Percentiles rank a stretch among this genome's conserved stretches.
These are phyloP conservation scores for Blastobotrys malaysiensis DNA, from an alignment of 1,139 yeast species.

Conservation along the genomic window DNA sequence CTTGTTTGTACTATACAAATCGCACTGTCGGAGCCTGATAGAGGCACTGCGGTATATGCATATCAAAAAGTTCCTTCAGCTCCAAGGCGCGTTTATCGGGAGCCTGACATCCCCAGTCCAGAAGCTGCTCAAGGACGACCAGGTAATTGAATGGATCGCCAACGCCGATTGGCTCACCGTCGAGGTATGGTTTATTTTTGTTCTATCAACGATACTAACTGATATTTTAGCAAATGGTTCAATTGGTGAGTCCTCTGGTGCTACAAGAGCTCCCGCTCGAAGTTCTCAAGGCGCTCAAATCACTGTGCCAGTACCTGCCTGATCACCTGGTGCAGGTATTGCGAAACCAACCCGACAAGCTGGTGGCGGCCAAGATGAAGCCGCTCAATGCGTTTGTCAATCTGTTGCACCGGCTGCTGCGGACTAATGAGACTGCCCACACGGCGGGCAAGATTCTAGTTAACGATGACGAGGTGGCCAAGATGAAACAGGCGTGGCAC, in stretches of 20 bases:
- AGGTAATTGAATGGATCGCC: slow-evolving; percentile 54
- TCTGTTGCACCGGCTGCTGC: slow-evolving; percentile 51
- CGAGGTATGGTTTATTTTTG: slow-evolving; percentile 34
- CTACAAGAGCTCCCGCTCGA: slow-evolving; percentile 55
- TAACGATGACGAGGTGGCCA: slow-evolving; percentile 42
- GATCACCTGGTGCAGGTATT: slow-evolving; percentile 24
- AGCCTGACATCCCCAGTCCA: slow-evolving; percentile 62
- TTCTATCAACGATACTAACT: neutral
- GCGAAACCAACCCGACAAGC: slow-evolving; percentile 46
- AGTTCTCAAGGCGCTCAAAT: slow-evolving; percentile 39
- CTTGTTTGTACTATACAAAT: slow-evolving; percentile 52
- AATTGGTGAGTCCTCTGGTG: slow-evolving; percentile 62
- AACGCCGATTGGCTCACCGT: slow-evolving; percentile 63
- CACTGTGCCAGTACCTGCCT: slow-evolving; percentile 30
- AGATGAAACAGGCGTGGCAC: slow-evolving; percentile 60
- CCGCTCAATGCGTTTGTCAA: slow-evolving; percentile 55
- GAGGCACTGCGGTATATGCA: slow-evolving; percentile 67
- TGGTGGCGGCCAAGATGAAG: slow-evolving; percentile 48
- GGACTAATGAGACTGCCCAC: slow-evolving; percentile 56
- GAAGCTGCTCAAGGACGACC: slow-evolving; percentile 50
- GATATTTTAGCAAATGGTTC: slow-evolving; percentile 40
- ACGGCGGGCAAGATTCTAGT: slow-evolving; percentile 49
- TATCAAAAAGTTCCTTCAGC: slow-evolving; percentile 51
- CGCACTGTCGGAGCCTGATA: slow-evolving; percentile 57
- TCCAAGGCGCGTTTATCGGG: slow-evolving; percentile 51